Evolutionary conservation across 441 rosid genomes (phyloP).

Genomic region (Mallotus japonicus): DNA sequence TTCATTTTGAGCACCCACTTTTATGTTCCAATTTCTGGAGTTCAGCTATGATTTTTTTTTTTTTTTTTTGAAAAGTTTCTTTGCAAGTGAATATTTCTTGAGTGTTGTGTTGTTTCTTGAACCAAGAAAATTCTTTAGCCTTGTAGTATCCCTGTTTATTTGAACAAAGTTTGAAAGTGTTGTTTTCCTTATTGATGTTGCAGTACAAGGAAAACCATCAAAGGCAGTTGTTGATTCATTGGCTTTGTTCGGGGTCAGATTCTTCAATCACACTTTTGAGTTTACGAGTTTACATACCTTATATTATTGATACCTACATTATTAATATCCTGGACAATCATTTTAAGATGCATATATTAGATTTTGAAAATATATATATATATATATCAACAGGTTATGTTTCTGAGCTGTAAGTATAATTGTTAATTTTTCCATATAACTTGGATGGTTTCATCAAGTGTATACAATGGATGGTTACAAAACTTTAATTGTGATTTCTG

Average conservation of each 20-base stretch:
- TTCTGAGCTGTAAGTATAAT: too few relatives aligned
- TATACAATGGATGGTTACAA: neutral
- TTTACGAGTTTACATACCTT: neutral
- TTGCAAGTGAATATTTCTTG: neutral
- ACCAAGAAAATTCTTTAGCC: neutral
- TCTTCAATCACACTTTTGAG: constrained; percentile 24
- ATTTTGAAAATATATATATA: too few relatives aligned
- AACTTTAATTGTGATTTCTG: neutral
- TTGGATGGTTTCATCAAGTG: too few relatives aligned
- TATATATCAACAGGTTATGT: too few relatives aligned
- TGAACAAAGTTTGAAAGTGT: constrained; percentile 2
- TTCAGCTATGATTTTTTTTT: neutral
- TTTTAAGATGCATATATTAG: too few relatives aligned
- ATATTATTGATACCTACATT: neutral
- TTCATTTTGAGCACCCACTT: constrained; percentile 1
- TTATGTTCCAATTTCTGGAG: constrained; percentile 10
- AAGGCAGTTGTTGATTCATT: constrained; percentile 64
- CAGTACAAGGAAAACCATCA: constrained; percentile 78
- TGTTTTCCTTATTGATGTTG: constrained; percentile 20
- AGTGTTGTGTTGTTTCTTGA: neutral
- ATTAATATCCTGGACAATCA: neutral
- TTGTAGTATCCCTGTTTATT: neutral
- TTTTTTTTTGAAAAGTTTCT: neutral
- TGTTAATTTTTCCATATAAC: too few relatives aligned
- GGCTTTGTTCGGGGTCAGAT: constrained; percentile 75